These are phyloP conservation scores for Pythium brachiatum DNA, from an alignment of 352 stramenopile species.

Conservation along the genomic window DNA sequence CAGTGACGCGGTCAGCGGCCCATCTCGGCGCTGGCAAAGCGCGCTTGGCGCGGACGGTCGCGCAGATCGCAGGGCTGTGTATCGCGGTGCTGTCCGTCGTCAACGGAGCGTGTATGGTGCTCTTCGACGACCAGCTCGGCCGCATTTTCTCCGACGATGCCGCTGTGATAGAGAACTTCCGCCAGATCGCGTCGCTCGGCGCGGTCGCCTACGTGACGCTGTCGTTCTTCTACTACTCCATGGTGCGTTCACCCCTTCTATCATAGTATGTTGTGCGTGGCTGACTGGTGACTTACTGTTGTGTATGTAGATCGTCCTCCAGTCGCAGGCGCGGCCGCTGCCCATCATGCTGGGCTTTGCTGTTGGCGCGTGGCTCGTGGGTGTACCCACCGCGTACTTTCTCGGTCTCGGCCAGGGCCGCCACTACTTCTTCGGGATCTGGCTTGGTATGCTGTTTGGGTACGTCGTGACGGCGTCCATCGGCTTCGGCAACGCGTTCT, in stretches of 20 bases:
- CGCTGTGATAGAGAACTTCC: conserved; percentile 59
- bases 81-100: conserved; percentile 41
- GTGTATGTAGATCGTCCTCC: conserved; percentile 51
- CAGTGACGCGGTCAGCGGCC: conserved; percentile 60
- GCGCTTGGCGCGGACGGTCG: conserved; percentile 41
- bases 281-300: neutral
- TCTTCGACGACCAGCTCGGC: conserved; percentile 44
- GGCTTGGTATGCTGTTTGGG: conserved; percentile 64
- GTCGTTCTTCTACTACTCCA: conserved; percentile 80
- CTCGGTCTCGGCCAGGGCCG: conserved; percentile 42
- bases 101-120: conserved; percentile 48
- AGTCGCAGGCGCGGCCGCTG: conserved; percentile 53
- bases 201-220: conserved; percentile 67
- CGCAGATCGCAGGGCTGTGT: conserved; percentile 48
- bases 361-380: conserved; percentile 68
- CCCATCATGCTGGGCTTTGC: conserved; percentile 60
- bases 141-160: conserved; percentile 69
- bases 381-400: conserved; percentile 69
- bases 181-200: conserved; percentile 54
- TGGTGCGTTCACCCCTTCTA: conserved; percentile 28
- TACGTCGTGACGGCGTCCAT: conserved; percentile 77
- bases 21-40: conserved; percentile 57
- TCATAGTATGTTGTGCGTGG: neutral
- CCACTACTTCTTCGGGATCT: conserved; percentile 60
- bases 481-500: conserved; percentile 56